phyloP scores from a whole-genome alignment of 1,284 basidiomycete species.

The Serendipita sp. region DNA sequence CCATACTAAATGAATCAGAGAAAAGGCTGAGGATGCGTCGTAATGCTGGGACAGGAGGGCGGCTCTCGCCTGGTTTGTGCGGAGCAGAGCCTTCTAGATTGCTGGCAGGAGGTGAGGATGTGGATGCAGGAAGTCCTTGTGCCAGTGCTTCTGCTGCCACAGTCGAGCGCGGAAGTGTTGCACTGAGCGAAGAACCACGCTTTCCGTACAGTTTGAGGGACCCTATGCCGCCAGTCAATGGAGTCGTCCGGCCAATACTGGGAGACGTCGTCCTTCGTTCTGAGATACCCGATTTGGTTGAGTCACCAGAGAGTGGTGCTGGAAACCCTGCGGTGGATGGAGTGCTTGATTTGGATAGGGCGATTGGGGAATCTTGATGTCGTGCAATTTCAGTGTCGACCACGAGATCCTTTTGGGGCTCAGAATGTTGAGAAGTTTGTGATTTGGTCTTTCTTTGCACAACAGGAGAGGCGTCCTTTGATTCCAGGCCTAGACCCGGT shows the following conservation, averaged over 20 bases:
- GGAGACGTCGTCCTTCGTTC: neutral
- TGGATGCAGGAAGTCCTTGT: neutral
- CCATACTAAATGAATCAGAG: slow-evolving; percentile 8
- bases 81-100: neutral
- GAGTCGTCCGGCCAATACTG: neutral
- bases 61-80: neutral
- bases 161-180: neutral
- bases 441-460: neutral
- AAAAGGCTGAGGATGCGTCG: neutral
- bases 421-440: neutral
- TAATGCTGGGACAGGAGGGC: neutral
- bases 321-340: neutral
- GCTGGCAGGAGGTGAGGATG: neutral
- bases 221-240: neutral
- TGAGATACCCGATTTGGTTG: neutral
- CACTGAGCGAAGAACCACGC: neutral
- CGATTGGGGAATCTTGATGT: neutral
- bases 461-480: neutral
- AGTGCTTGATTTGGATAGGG: neutral
- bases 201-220: neutral
- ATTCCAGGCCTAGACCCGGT: neutral
- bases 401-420: neutral
- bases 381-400: neutral
- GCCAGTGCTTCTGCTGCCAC: neutral
- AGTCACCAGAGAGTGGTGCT: neutral